Percentiles rank a stretch among this genome's conserved stretches.
Conservation (phyloP, 805 yeast genomes). For the Candida stauntonica region DNA sequence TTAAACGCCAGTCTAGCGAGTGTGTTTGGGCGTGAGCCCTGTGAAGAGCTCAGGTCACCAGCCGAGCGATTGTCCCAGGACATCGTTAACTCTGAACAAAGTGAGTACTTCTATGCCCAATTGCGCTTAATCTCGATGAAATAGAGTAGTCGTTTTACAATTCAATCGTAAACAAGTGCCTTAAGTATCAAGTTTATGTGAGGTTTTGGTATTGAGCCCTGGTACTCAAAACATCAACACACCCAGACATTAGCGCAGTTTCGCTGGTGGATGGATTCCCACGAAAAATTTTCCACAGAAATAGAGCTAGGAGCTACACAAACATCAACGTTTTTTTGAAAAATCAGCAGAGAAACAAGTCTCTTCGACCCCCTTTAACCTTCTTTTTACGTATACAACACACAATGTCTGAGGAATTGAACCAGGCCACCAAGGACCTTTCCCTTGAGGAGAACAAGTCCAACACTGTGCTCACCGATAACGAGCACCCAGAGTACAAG, state of each 20-base stretch:
- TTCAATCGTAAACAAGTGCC: too few species aligned
- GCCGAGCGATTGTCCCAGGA: slow-evolving; percentile 8
- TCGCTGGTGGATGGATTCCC: background rate
- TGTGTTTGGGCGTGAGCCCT: slow-evolving; percentile 23
- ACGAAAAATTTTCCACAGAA: slow-evolving; percentile 12
- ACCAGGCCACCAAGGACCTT: slow-evolving; percentile 25
- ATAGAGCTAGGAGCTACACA: slow-evolving; percentile 5
- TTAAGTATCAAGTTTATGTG: too few species aligned
- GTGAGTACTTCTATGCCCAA: too few species aligned
- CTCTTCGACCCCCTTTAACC: slow-evolving; percentile 11
- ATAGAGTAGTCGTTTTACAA: too few species aligned
- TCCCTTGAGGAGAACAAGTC: slow-evolving; percentile 17
- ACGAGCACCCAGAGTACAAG: slow-evolving; percentile 31
- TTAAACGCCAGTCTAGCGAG: slow-evolving; percentile 57
- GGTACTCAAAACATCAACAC: background rate
- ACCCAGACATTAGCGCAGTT: slow-evolving; percentile 9
- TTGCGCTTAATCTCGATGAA: too few species aligned
- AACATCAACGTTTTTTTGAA: background rate
- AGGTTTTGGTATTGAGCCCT: too few species aligned
- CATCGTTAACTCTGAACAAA: too few species aligned
- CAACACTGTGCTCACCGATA: slow-evolving; percentile 16
- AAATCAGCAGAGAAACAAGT: slow-evolving; percentile 13
- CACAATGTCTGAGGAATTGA: slow-evolving; percentile 27
- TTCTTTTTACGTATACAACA: background rate
- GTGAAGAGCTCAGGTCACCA: slow-evolving; percentile 12